Evolutionary conservation across 106 monocot species (phyloP).

Genomic region (Apostasia shenzhenica): DNA sequence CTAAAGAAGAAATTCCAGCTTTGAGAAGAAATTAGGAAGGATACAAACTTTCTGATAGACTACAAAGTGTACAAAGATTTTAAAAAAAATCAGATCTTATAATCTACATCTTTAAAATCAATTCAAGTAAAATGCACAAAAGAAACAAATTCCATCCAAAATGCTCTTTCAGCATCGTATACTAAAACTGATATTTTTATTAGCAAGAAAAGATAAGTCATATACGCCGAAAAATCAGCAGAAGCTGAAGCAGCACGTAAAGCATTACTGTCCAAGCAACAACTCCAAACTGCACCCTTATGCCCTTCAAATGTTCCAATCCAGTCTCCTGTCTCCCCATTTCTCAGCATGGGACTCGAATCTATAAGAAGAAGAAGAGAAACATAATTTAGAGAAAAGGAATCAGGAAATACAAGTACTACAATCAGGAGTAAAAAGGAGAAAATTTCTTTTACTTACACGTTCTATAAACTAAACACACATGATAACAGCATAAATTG

Average conservation of each 20-base stretch:
- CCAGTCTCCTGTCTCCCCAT: constrained; percentile 95
- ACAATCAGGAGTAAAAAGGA: neutral
- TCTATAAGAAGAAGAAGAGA: constrained; percentile 30
- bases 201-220: no score
- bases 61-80: no score
- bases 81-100: no score
- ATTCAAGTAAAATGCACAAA: no score
- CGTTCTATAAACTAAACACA: neutral
- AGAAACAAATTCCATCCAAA: no score
- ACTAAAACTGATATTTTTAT: no score
- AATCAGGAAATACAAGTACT: neutral
- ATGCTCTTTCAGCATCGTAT: no score
- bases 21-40: no score
- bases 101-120: no score
- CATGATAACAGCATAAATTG: no score
- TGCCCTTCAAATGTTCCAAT: constrained; percentile 98
- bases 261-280: constrained; percentile 86
- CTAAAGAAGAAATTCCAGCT: no score
- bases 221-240: constrained; percentile 89
- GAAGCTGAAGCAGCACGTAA: constrained; percentile 83
- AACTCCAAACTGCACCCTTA: constrained; percentile 98
- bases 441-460: neutral
- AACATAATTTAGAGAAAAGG: neutral
- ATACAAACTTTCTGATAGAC: no score
- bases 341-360: constrained; percentile 95